Evolutionary conservation across 345 rosid genomes (phyloP).

Genomic region (Conringia planisiliqua): DNA sequence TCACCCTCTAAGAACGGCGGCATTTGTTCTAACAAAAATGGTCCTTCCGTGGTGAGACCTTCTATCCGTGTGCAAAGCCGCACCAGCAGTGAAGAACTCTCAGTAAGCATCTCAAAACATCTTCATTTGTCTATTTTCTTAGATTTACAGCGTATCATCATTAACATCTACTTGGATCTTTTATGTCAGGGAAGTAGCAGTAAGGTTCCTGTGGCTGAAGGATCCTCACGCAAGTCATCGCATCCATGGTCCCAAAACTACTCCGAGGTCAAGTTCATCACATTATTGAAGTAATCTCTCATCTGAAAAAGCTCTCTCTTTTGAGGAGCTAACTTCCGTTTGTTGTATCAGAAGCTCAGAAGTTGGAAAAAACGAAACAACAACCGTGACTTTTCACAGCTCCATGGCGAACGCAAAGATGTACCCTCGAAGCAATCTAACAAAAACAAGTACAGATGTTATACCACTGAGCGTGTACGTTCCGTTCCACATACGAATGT

Average conservation of each 20-base stretch:
- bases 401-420: neutral
- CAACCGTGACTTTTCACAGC: conserved; percentile 1
- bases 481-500: neutral
- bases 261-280: conserved; percentile 22
- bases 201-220: neutral
- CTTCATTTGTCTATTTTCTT: neutral
- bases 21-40: neutral
- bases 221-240: neutral
- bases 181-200: conserved; percentile 31
- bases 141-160: neutral
- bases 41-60: conserved; percentile 12
- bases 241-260: conserved; percentile 1
- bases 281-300: neutral
- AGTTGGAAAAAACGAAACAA: conserved; percentile 10
- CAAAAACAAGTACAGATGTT: neutral
- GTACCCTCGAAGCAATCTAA: neutral
- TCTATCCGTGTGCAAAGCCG: conserved; percentile 22
- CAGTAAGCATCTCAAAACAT: neutral
- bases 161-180: neutral
- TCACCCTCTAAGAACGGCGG: neutral
- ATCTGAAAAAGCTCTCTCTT: neutral
- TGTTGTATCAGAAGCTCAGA: conserved; percentile 28
- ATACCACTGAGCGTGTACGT: conserved; percentile 19
- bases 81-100: neutral
- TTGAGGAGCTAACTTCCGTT: neutral